Base-by-base conservation (phyloP, 228 moss, liverwort and hornwort genomes). In the Sphagnum magellanicum region DNA sequence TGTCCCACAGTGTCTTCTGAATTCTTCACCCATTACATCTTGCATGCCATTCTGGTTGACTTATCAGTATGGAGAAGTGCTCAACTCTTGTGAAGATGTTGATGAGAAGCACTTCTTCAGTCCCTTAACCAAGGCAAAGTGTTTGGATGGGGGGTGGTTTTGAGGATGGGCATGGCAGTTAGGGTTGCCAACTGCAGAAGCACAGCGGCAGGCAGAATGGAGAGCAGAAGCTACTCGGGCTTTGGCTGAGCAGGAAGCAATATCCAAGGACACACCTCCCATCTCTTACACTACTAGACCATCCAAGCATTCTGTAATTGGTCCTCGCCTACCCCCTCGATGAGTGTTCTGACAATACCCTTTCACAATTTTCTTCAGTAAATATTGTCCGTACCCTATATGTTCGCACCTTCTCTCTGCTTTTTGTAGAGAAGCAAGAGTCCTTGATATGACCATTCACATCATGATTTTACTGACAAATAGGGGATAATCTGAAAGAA, bases 131-230 rank as follows among this genome's bases (percentile, higher is more conserved):
- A 80, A 80, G 67, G 76, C 57, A 76, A 73, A 71, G 68, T 53
- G 64, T 64, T 80, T 67, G 73, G 64, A 70, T 76, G 72, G 73
- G 76, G 73, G 79, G 32, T 32, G 32, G 32, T 12, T 67, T 73
- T 80, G 80, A 80, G 80, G 73, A 73, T 76, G 73, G 71, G 84
- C 77, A 73, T 92, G 89, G 84, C 89, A 89, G 91, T 81, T 92
- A 83, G 92, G 92, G 72, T 88, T 92, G 85, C 92, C 92, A 78
- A 85, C 89, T 74, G 92, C 92, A 69, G 92, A 92, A 92, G 92
- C 92, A 82, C 92, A 92, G 74, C 89, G 89, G 66, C 92, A 92
- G 78, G 92, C 92, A 48, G 92, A 92, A 68, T 92, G 92, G 92
- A 89, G 92, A 85, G 92, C 92, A 63, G 92, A 92, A 87, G 92